Conservation (phyloP, 2,329 filamentous ascomycete genomes). For the Acrocalymma vagum region DNA sequence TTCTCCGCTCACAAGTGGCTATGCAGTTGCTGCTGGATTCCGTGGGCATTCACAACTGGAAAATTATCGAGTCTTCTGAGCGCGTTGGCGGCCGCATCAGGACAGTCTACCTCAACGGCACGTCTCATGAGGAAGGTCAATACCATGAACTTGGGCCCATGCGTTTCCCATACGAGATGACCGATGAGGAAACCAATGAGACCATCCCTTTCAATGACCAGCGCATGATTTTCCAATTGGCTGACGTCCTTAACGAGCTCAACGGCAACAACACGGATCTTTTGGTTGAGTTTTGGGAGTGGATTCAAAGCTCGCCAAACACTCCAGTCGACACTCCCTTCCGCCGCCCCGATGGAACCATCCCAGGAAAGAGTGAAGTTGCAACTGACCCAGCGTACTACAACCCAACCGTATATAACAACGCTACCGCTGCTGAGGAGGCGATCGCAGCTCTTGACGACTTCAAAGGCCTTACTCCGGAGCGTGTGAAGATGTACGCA, state of each 20-base stretch:
- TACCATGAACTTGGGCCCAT: slow-evolving; percentile 72
- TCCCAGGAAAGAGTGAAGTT: slow-evolving; percentile 17
- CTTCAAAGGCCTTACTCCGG: slow-evolving; percentile 17
- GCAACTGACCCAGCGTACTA: slow-evolving; percentile 10
- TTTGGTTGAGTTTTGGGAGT: slow-evolving; percentile 66
- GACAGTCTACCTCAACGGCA: slow-evolving; percentile 66
- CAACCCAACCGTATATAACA: slow-evolving; percentile 17
- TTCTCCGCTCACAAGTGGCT: too few species aligned
- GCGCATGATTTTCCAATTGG: slow-evolving; percentile 68
- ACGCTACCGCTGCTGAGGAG: slow-evolving; percentile 17
- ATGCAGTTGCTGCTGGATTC: slow-evolving; percentile 41
- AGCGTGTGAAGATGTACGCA: slow-evolving; percentile 44
- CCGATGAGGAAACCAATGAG: slow-evolving; percentile 57
- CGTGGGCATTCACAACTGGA: slow-evolving; percentile 65
- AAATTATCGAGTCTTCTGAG: slow-evolving; percentile 67
- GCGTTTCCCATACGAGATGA: slow-evolving; percentile 63
- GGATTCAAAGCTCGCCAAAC: slow-evolving; percentile 64
- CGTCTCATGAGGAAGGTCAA: slow-evolving; percentile 65
- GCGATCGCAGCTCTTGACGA: slow-evolving; percentile 19
- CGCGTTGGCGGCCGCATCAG: slow-evolving; percentile 69
- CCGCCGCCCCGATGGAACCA: slow-evolving; percentile 18
- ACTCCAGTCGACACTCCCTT: slow-evolving; percentile 47
- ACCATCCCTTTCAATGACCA: slow-evolving; percentile 67
- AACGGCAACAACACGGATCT: slow-evolving; percentile 58
- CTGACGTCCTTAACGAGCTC: slow-evolving; percentile 64